Evolutionary conservation across 2,329 filamentous ascomycete species (phyloP), one percentile per base, ranked within the genome.

Genomic region (Rhytidhysteron rufulum): DNA sequence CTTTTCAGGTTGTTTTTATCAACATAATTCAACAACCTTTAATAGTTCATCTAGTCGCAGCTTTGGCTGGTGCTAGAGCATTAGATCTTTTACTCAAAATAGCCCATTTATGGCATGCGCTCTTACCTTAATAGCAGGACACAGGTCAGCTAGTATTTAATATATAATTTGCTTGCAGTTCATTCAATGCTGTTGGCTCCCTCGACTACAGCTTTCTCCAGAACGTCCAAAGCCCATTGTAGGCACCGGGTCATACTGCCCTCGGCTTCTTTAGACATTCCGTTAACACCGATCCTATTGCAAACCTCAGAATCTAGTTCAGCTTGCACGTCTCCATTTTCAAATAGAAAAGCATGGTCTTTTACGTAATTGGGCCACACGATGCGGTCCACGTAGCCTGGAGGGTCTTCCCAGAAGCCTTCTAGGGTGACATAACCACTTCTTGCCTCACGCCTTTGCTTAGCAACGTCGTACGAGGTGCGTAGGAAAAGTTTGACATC

Each of bases 341-440:
- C 66, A 58, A 96, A 93, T 62, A 98, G 71, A 75, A 87, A 95
- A 17, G 72, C 71, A 68, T 97, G 90, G 54, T 88, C 80, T 39
- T 78, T 73, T 3, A 86, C 86, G 65, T 96, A 97, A 55, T 95
- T 91, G 3, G 91, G 91, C 93, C 93, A 98, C 4, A 98, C 93
- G 40, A 98, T 78, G 60, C 86, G 79, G 62, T 97, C 90, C 27
- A 97, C 89, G 62, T 97, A 98, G 0, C 88, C 90, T 0, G 88
- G 88, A 0, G 93, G 93, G 64, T 98, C 93, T 41, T 83, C 77
- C 93, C 93, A 98, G 69, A 96, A 98, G 20, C 90, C 91, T 57
- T 96, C 74, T 27, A 68, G 59, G 32, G 87, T 91, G 21, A 88
- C 85, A 62, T 93, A 93, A 9, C 86, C 86, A 50, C 77, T 80